Percentiles rank a stretch among this genome's conserved stretches.
Conservation (phyloP, 805 yeast species). For the Sugiyamaella boreocaroliniensis region DNA sequence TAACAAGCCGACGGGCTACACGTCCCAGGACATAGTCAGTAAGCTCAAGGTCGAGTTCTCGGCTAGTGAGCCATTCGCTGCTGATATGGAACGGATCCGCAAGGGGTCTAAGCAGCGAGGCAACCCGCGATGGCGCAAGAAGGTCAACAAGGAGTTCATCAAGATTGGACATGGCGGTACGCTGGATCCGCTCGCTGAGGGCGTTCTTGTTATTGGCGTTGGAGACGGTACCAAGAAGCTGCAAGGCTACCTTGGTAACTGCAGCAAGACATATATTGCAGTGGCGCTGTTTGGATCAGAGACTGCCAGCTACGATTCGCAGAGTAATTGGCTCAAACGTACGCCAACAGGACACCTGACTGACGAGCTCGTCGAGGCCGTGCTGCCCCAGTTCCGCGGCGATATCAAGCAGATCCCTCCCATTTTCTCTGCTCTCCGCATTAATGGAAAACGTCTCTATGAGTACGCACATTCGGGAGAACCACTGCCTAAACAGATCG, state of each 20-base stretch:
- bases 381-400: conserved; percentile 68
- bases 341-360: conserved; percentile 54
- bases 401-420: conserved; percentile 87
- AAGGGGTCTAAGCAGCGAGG: conserved; percentile 24
- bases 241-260: conserved; percentile 61
- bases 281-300: conserved; percentile 81
- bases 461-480: conserved; percentile 87
- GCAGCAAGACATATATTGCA: conserved; percentile 75
- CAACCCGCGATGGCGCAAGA: conserved; percentile 41
- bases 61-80: conserved; percentile 49
- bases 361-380: conserved; percentile 41
- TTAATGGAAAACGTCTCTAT: conserved; percentile 89
- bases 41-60: conserved; percentile 60
- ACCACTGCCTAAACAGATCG: conserved; percentile 79
- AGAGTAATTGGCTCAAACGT: conserved; percentile 68
- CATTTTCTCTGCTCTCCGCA: conserved; percentile 84
- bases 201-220: conserved; percentile 83
- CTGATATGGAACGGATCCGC: conserved; percentile 22
- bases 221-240: conserved; percentile 84
- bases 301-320: conserved; percentile 91
- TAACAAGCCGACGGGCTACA: conserved; percentile 78
- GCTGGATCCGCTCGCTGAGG: conserved; percentile 91
- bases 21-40: conserved; percentile 69
- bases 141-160: conserved; percentile 41
- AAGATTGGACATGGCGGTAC: conserved; percentile 99